A percentile compares a stretch with the other conserved stretches of the same genome.
These are phyloP conservation scores for Hypoxylon sp. DNA, from an alignment of 2,329 filamentous ascomycete species.

Conservation along the genomic window DNA sequence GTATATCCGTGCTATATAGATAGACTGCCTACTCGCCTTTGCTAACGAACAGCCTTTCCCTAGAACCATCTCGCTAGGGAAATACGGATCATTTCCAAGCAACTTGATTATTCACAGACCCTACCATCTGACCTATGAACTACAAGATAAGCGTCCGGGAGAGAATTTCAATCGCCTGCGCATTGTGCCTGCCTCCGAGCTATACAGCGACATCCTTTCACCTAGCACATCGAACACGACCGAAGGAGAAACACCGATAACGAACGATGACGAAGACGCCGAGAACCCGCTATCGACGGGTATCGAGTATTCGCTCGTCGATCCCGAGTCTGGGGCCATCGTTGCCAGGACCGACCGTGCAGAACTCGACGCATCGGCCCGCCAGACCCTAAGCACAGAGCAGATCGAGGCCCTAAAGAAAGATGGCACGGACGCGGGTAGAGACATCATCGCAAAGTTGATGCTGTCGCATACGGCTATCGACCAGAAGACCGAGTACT, in stretches of 20 bases:
- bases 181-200: constrained; percentile 81
- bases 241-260: constrained; percentile 54
- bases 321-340: constrained; percentile 60
- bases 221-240: constrained; percentile 53
- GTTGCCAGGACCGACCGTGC: constrained; percentile 69
- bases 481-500: constrained; percentile 94
- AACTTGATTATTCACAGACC: constrained; percentile 93
- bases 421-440: constrained; percentile 81
- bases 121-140: constrained; percentile 90
- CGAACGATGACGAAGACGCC: constrained; percentile 52
- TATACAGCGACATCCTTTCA: constrained; percentile 81
- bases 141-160: constrained; percentile 76
- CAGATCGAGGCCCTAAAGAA: constrained; percentile 81
- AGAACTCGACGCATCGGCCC: constrained; percentile 69
- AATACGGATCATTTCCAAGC: constrained; percentile 90
- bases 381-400: constrained; percentile 81
- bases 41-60: constrained; percentile 32
- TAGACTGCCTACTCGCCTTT: constrained; percentile 24
- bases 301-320: constrained; percentile 60
- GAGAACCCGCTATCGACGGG: constrained; percentile 58
- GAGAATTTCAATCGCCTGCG: constrained; percentile 77
- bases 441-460: constrained; percentile 92
- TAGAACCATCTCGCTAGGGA: constrained; percentile 88
- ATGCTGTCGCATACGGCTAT: constrained; percentile 89
- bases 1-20: constrained; percentile 30